Base-by-base conservation (phyloP, 73 alveolate genomes). In the Stentor roeselii region DNA sequence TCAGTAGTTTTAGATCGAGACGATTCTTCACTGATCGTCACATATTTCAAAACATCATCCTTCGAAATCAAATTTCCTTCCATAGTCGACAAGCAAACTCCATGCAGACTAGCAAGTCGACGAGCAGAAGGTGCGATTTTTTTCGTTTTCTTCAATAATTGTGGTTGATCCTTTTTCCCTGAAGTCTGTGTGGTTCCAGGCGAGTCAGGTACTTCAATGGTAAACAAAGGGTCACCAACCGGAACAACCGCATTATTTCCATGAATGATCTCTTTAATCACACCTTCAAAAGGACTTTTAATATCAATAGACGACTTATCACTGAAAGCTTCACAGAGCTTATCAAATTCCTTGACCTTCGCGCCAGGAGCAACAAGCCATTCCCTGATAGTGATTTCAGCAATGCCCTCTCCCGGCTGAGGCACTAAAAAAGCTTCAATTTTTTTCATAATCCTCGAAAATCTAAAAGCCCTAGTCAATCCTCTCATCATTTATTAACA, bases 361-460 rank as follows among this genome's bases (percentile, higher is more conserved):
- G 67, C 76, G 59, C 95, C 95, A 27, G 60, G 86, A 58, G 83
- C 58, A 40, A 90, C 91, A 78, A 83, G 82, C 93, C 95, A 90
- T 40, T 87, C 87, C 74, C 84, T 83, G 50, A 90, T 86, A 32
- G 86, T 85, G 31, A 91, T 91, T 60, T 90, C 95, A 58, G 87
- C 86, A 2, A 91, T 90, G 27, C 95, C 95, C 75, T 90, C 95
- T 3, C 95, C 95, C 27, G 89, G 83, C 59, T 90, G 93, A 21
- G 93, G 93, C 27, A 90, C 32, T n/a, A 32, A 15, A 50, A 67
- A 67, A 50, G 82, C 21, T 67, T 67, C 82, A 27, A 67, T 21
- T 67, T 50, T 30, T 1, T 67, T 30, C 15, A 67, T 36, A 32
- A 67, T 32, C 38, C 11, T 27, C n/a, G 82, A 67, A 36, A 21